Evolutionary conservation across 2,329 filamentous ascomycete genomes (phyloP).

Genomic region (Pezicula neosporulosa): DNA sequence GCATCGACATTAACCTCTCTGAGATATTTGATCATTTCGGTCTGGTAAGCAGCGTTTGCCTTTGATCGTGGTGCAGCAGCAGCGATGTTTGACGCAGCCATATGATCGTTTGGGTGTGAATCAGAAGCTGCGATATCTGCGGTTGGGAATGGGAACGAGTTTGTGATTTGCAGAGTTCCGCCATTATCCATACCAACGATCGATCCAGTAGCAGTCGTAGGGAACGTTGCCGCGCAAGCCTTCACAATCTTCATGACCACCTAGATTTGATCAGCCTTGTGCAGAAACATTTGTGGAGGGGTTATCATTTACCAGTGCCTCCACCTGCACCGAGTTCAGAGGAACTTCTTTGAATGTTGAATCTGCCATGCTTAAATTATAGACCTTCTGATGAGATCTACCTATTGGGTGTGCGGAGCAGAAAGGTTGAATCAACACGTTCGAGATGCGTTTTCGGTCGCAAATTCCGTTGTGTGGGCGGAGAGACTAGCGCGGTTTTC

Average conservation of each 20-base stretch:
- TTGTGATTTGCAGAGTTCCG: constrained; percentile 82
- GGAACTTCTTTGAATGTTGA: constrained; percentile 58
- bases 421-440: background rate
- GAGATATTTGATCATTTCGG: constrained; percentile 94
- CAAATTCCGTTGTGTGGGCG: background rate
- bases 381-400: background rate
- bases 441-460: background rate
- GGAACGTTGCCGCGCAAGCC: constrained; percentile 85
- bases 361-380: constrained; percentile 50
- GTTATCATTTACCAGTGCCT: constrained; percentile 73
- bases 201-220: constrained; percentile 83
- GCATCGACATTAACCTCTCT: constrained; percentile 98
- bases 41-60: constrained; percentile 82
- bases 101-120: constrained; percentile 66
- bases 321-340: constrained; percentile 86
- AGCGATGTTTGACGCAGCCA: constrained; percentile 66
- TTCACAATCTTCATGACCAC: constrained; percentile 98
- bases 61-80: constrained; percentile 90
- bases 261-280: constrained; percentile 40
- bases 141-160: constrained; percentile 90
- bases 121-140: constrained; percentile 68
- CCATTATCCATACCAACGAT: constrained; percentile 91
- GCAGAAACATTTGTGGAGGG: constrained; percentile 25
- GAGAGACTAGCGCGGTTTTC: too few relatives aligned
- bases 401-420: background rate